Percentiles rank a stretch among this genome's conserved stretches.
phyloP scores from a whole-genome alignment of 805 yeast species.

The Candida maesae region DNA sequence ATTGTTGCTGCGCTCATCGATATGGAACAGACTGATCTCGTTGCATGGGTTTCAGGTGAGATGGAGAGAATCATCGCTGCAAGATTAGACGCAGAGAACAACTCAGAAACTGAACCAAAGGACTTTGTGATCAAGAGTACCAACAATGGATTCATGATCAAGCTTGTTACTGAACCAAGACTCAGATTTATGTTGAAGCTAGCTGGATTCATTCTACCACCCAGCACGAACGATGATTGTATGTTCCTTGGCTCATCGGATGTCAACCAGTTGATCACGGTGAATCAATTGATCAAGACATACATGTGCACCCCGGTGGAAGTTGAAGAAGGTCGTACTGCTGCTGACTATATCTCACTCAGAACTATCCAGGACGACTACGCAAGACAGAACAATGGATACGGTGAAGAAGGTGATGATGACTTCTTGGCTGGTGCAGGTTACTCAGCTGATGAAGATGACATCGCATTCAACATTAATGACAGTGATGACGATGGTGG shows the following conservation, averaged over 20 bases:
- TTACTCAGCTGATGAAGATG: conserved; percentile 35
- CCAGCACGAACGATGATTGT: conserved; percentile 36
- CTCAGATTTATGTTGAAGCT: conserved; percentile 43
- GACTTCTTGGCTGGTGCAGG: conserved; percentile 28
- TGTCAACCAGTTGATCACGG: conserved; percentile 31
- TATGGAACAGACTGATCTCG: conserved; percentile 38
- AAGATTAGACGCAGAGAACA: conserved; percentile 13
- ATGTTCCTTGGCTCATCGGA: conserved; percentile 34
- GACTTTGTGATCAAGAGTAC: conserved; percentile 19
- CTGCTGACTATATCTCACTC: conserved; percentile 31
- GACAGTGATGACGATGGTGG: conserved; percentile 20
- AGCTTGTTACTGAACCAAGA: conserved; percentile 44
- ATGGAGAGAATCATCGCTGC: conserved; percentile 31
- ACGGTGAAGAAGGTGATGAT: conserved; percentile 33
- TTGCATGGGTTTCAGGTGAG: conserved; percentile 42
- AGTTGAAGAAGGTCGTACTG: conserved; percentile 33
- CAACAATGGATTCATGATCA: conserved; percentile 21
- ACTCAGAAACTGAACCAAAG: not conserved
- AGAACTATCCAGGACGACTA: conserved; percentile 32
- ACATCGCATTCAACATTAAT: conserved; percentile 29
- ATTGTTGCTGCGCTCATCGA: conserved; percentile 46
- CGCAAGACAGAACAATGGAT: conserved; percentile 35
- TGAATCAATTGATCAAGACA: conserved; percentile 36
- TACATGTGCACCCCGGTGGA: conserved; percentile 36
- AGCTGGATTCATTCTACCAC: conserved; percentile 45